Evolutionary conservation across 371 early-diverging fungal genomes (phyloP).

Genomic region (Saksenaea vasiformis): DNA sequence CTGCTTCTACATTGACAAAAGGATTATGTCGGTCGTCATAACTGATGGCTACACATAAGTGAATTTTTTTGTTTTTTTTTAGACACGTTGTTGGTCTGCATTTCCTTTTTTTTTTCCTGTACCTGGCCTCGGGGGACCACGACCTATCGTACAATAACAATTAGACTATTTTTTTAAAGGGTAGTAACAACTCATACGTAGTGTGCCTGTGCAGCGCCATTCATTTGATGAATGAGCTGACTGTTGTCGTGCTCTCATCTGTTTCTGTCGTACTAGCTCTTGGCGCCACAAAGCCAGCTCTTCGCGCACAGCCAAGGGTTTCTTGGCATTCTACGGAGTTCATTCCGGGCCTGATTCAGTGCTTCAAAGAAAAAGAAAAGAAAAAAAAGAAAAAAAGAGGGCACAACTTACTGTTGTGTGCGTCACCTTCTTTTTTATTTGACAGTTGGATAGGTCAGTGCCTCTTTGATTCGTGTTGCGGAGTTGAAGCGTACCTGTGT

Average conservation of each 20-base stretch:
- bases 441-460: not conserved
- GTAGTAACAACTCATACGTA: not conserved
- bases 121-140: not conserved
- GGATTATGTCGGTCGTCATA: not conserved
- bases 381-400: no score
- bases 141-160: not conserved
- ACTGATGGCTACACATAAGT: not conserved
- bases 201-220: not conserved
- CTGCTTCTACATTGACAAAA: not conserved
- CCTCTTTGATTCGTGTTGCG: not conserved
- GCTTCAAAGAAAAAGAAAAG: no score
- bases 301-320: conserved; percentile 5
- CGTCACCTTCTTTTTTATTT: not conserved
- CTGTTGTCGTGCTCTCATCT: not conserved
- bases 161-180: not conserved
- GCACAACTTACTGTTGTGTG: not conserved
- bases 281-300: conserved; percentile 26
- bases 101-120: not conserved
- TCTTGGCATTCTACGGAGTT: not conserved
- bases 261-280: conserved; percentile 13
- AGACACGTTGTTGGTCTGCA: no score
- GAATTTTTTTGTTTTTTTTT: not conserved
- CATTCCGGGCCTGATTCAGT: no score
- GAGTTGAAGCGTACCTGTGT: not conserved
- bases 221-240: not conserved